Base-by-base conservation (phyloP, 2,329 filamentous ascomycete species). In the Aspergillus sp. region DNA sequence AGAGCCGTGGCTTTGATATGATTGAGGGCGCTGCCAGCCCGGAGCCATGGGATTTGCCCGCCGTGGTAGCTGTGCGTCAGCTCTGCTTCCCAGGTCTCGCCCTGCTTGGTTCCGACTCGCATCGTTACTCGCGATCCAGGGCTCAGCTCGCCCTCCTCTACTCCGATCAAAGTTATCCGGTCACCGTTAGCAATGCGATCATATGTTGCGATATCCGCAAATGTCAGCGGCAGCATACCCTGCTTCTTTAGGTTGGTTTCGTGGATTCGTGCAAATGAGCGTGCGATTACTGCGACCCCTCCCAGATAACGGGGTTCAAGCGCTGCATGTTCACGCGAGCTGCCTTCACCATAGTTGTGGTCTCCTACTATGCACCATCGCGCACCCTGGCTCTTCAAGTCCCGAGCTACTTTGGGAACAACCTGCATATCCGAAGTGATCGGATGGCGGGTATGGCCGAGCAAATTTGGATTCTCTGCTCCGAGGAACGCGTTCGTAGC, bases 211-310 rank as follows among this genome's bases (percentile, higher is more conserved):
- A 91, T 91, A 74, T 96, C 86, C 55, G 86, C 80, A 80, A 98
- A 98, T 66, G 91, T 96, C 64, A 98, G 85, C 70, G 93, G 93
- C 80, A 97, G 89, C 92, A 98, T 96, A 77, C 93, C 93, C 86
- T 97, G 93, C 88, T 98, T 98, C 90, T 97, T 98, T 82, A 98
- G 81, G 85, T 98, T 98, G 82, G 93, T 97, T 85, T 97, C 93
- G 84, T 98, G 93, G 73, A 98, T 98, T 88, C 93, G 92, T 68
- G 93, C 93, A 75, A 98, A 98, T 59, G 86, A 90, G 73, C 91
- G 88, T 70, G 89, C 91, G 74, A 98, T 93, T 81, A 98, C 96
- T 70, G 93, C 93, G 70, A 96, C 85, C 75, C 93, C 93, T 73
- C 93, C 93, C 62, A 97, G 87, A 81, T 96, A 92, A 73, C 93